phyloP scores from a whole-genome alignment of 73 alveolate species.

The Paramecium sonneborni region DNA sequence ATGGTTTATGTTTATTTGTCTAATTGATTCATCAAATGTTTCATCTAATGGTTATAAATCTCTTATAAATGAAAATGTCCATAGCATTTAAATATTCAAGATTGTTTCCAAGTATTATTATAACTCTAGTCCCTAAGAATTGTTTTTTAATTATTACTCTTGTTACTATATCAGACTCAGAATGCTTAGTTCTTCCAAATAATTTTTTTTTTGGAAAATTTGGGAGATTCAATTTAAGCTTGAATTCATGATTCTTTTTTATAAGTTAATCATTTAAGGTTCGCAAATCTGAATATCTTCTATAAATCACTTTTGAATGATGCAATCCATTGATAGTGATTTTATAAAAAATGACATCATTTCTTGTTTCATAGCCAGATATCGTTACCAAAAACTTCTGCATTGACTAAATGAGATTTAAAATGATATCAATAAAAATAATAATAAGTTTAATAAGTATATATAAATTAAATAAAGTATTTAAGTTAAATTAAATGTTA shows the following conservation, averaged over 20 bases:
- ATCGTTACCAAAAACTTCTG: constrained; percentile 10
- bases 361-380: background rate
- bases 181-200: constrained; percentile 16
- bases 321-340: background rate
- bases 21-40: background rate
- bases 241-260: background rate
- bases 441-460: too few species aligned
- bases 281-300: background rate
- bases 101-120: background rate
- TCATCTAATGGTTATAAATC: background rate
- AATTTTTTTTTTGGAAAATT: background rate
- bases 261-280: background rate
- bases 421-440: too few species aligned
- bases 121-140: constrained; percentile 27
- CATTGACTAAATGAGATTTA: too few species aligned
- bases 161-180: background rate
- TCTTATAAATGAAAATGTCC: background rate
- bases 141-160: background rate
- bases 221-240: constrained; percentile 10
- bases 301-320: background rate
- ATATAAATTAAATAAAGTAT: too few species aligned
- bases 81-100: background rate
- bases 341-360: background rate
- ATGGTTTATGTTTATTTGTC: background rate
- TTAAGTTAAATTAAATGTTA: too few species aligned